These are phyloP conservation scores for Neofusicoccum ribis DNA, from an alignment of 2,329 filamentous ascomycete genomes.

Conservation along the genomic window DNA sequence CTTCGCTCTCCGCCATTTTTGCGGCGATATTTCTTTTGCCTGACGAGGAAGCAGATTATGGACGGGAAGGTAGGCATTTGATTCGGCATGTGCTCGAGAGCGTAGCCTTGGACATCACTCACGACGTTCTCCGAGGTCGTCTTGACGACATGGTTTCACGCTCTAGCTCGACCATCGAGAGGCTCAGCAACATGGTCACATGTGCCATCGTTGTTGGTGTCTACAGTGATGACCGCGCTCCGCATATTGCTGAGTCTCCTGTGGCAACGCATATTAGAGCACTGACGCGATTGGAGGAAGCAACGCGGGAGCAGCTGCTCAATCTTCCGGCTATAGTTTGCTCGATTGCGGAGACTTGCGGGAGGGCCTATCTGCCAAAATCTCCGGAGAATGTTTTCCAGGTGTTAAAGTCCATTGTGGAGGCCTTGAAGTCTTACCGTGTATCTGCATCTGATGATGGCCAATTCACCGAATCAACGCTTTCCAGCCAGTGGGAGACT, in stretches of 20 bases:
- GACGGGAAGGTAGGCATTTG: conserved; percentile 29
- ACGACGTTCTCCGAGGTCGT: background rate
- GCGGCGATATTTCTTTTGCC: conserved; percentile 24
- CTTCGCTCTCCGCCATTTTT: conserved; percentile 1
- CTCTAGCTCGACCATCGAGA: background rate
- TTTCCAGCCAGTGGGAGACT: conserved; percentile 37
- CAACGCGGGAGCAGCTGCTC: background rate
- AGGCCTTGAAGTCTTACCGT: conserved; percentile 19
- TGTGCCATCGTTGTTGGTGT: background rate
- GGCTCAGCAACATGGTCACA: conserved; percentile 5
- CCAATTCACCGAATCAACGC: conserved; percentile 33
- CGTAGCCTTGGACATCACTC: background rate
- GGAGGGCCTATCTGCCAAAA: background rate
- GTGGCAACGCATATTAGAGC: background rate
- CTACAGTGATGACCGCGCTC: background rate
- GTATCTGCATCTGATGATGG: conserved; percentile 27
- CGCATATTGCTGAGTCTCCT: background rate
- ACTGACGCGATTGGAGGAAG: background rate
- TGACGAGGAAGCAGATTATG: conserved; percentile 25
- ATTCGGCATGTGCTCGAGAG: background rate
- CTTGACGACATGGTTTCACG: background rate
- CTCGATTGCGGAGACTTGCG: conserved; percentile 3
- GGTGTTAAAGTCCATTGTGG: background rate
- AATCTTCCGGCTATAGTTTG: conserved; percentile 6
- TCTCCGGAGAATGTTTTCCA: background rate